Evolutionary conservation across 352 stramenopile species (phyloP), one percentile per base, ranked within the genome.

Genomic region (Phytophthora podocarpi): DNA sequence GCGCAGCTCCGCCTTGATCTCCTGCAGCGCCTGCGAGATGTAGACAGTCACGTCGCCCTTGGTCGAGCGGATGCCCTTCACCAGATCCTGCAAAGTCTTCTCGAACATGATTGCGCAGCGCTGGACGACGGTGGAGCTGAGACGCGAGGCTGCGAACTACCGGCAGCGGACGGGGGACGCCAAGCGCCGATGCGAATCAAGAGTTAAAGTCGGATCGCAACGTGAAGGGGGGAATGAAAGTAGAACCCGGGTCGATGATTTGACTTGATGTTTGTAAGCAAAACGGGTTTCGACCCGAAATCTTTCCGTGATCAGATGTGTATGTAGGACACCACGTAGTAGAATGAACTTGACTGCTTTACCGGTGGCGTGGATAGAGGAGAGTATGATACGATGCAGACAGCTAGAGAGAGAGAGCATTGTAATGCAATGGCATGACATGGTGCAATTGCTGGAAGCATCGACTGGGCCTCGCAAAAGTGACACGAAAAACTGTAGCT

Each of bases 1-100:
- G 73, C 96, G 96, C 32, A 99, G 85, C 78, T 99, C 98, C 13
- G 85, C 81, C 79, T 99, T 99, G 80, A 99, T 99, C 69, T 99
- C 97, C 24, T 97, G 87, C 66, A 99, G 96, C 43, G 87, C 91
- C 73, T 98, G 88, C 30, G 93, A 98, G 61, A 99, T 99, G 84
- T 97, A 99, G 30, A 97, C 74, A 18, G 78, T 92, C 35, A 97
- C 94, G 59, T 99, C 96, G 62, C 93, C 87, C 67, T 99, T 99
- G 72, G 95, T 76, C 47, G 94, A 96, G 50, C 98, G 96, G 71
- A 99, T 99, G 59, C 98, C 97, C 82, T 99, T 99, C 10, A 99
- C 97, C 30, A 99, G 80, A 74, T 99, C 97, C 64, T 98, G 95
- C 39, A 99, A 78, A 32, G 90, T 98, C 83, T 99, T 99, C 82